Percentiles rank a stretch among this genome's conserved stretches.
phyloP scores from a whole-genome alignment of 495 filamentous ascomycete species.

The Parmelia sp. region DNA sequence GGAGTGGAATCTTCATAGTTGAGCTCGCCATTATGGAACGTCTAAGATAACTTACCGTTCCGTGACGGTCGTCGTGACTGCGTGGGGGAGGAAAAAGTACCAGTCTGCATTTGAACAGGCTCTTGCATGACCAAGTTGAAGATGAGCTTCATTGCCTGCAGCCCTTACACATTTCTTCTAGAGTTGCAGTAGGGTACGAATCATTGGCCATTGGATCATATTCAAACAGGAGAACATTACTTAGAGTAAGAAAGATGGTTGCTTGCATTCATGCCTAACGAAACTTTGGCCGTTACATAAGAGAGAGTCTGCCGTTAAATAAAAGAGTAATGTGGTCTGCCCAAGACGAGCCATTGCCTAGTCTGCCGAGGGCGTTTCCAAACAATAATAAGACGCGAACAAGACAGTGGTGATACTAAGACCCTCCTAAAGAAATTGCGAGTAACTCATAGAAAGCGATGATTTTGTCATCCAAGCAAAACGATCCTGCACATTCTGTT shows the following conservation, averaged over 20 bases:
- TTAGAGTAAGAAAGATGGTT: neutral
- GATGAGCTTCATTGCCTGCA: neutral
- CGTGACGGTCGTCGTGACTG: neutral
- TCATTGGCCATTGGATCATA: neutral
- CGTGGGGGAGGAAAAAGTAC: neutral
- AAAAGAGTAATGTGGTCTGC: neutral
- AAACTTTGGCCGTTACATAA: neutral
- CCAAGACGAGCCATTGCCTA: neutral
- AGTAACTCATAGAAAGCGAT: neutral
- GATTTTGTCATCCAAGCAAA: neutral
- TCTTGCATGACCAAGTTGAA: neutral
- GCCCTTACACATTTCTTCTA: neutral
- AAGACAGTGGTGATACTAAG: neutral
- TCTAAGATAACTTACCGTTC: too few species aligned
- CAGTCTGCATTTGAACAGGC: neutral
- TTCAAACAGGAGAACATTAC: neutral
- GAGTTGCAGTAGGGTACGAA: neutral
- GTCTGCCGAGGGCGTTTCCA: neutral
- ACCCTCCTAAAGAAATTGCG: neutral
- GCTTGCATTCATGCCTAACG: neutral
- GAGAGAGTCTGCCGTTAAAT: neutral
- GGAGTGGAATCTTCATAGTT: too few species aligned
- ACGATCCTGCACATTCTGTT: neutral
- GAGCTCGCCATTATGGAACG: too few species aligned
- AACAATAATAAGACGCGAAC: neutral